A percentile compares a stretch with the other conserved stretches of the same genome.
phyloP scores from a whole-genome alignment of 2,329 filamentous ascomycete genomes.

The Arthrinium phaeospermum region DNA sequence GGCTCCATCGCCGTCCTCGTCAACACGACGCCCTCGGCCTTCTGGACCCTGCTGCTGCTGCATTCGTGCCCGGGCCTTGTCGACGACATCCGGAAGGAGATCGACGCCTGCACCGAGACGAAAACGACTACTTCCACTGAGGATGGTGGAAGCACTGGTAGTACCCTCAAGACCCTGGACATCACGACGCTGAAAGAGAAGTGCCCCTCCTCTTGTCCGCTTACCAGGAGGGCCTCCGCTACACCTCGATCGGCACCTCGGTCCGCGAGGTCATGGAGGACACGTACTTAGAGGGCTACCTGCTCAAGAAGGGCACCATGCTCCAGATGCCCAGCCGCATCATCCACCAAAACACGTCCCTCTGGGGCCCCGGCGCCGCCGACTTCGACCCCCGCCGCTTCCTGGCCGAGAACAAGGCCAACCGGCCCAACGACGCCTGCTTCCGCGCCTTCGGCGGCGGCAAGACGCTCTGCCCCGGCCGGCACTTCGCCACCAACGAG shows the following conservation, averaged over 20 bases:
- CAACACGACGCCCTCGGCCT: constrained; percentile 49
- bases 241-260: constrained; percentile 32
- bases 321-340: constrained; percentile 37
- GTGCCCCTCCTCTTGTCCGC: constrained; percentile 43
- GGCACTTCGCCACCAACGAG: constrained; percentile 36
- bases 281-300: constrained; percentile 37
- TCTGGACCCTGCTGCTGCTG: constrained; percentile 37
- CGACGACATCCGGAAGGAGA: constrained; percentile 44
- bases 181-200: constrained; percentile 39
- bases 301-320: constrained; percentile 40
- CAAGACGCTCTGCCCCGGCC: constrained; percentile 36
- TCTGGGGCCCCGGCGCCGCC: constrained; percentile 38
- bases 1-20: constrained; percentile 39
- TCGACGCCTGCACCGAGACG: constrained; percentile 37
- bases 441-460: not conserved
- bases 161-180: constrained; percentile 33
- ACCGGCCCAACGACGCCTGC: constrained; percentile 22
- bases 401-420: constrained; percentile 20
- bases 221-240: constrained; percentile 44
- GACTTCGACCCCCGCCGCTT: constrained; percentile 33
- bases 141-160: not conserved
- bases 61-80: constrained; percentile 46
- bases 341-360: constrained; percentile 32
- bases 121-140: constrained; percentile 21
- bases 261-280: constrained; percentile 40